Percentiles rank a stretch among this genome's conserved stretches.
These are phyloP conservation scores for Avena eriantha DNA, from an alignment of 176 grass and related monocot genomes.

Conservation along the genomic window DNA sequence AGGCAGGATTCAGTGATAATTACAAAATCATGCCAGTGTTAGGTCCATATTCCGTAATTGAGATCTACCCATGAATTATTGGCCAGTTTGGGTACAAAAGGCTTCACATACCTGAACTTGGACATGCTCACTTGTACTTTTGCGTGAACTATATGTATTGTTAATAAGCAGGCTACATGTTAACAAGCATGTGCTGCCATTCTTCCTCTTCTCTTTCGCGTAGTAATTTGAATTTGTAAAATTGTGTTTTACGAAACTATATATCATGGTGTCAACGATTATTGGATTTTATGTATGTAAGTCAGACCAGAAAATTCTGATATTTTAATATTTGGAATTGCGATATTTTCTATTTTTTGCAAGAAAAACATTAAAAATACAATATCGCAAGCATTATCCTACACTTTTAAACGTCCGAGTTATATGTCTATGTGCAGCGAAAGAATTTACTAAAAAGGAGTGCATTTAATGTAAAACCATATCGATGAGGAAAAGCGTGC, in stretches of 20 bases:
- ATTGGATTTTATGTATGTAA: neutral
- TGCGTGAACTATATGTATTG: neutral
- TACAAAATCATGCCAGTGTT: neutral
- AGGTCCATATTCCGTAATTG: neutral
- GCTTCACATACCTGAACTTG: neutral
- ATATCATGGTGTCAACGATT: neutral
- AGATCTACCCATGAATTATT: neutral
- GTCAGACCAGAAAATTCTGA: too few relatives aligned
- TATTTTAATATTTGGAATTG: too few relatives aligned
- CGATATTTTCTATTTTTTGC: too few relatives aligned
- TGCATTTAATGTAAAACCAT: too few relatives aligned
- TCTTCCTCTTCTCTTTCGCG: neutral
- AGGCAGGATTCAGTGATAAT: neutral
- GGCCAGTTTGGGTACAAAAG: neutral
- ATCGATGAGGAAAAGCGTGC: too few relatives aligned
- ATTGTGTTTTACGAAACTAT: neutral
- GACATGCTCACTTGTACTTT: neutral
- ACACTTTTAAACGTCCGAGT: too few relatives aligned
- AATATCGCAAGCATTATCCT: too few relatives aligned
- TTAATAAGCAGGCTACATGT: neutral
- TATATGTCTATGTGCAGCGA: too few relatives aligned
- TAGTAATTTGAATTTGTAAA: neutral
- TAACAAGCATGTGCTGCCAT: neutral
- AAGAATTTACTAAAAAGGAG: too few relatives aligned
- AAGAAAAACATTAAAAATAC: too few relatives aligned